Base-by-base conservation (phyloP, 2,329 filamentous ascomycete species). In the Ophiostoma ulmi region DNA sequence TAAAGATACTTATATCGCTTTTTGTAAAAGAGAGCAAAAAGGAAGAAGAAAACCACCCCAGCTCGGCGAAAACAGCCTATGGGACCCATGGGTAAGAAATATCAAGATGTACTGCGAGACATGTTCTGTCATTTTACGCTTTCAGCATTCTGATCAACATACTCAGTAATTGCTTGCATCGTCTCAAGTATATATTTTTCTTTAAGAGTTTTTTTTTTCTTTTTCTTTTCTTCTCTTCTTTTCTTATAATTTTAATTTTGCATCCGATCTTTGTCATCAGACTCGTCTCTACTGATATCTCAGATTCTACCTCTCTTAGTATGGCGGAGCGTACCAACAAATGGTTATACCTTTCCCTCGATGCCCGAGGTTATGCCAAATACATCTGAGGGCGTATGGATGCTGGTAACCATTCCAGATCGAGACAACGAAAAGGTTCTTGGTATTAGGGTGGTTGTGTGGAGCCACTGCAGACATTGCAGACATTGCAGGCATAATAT, bases 31-130 rank as follows among this genome's bases (percentile, higher is more conserved):
- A 31, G 17, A n/a, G 17, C 14, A 48, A 20, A 48, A 48, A 20
- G 44, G 5, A 48, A 48, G 44, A 7, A 48, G 44, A 48, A 48
- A 7, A 20, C 44, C n/a, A 48, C 44, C 44, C n/a, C 52, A 26
- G 52, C 13, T 58, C 44, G 52, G 52, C 22, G 52, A 58, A 58
- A 58, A 58, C 52, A 22, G 52, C 52, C 44, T 48, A 31, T 58
- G 52, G 52, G 22, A 58, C n/a, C n/a, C 8, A 48, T 6, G 44
- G n/a, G 22, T n/a, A 26, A 11, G 22, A 58, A 26, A 13, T 22
- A 58, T 48, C 14, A 4, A 5, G 13, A 26, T 58, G 52, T 22
- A 31, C 26, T 58, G 52, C 31, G 52, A 58, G 52, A 58, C 52
- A 58, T 58, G n/a, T 14, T 26, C 22, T 22, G 22, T 58, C 52